phyloP scores from a whole-genome alignment of 441 rosid genomes.

The Erodium trifolium region DNA sequence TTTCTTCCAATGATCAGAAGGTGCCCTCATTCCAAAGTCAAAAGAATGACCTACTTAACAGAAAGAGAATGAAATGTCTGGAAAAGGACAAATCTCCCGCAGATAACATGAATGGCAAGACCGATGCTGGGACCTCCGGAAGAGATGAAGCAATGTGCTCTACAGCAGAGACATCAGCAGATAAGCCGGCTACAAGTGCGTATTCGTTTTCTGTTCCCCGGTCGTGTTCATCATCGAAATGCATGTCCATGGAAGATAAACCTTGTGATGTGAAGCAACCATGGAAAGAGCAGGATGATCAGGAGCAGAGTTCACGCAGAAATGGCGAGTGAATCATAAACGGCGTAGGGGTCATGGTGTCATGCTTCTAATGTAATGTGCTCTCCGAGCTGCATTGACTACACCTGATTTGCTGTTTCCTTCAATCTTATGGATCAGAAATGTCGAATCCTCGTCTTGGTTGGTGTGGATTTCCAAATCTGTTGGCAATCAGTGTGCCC shows the following conservation, averaged over 20 bases:
- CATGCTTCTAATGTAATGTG: too few species aligned
- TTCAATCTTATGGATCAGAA: not conserved
- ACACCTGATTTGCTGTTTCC: not conserved
- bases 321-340: constrained; percentile 26
- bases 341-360: too few species aligned
- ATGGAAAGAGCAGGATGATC: constrained; percentile 31
- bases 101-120: constrained; percentile 20
- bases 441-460: not conserved
- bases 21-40: constrained; percentile 44
- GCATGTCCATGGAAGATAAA: constrained; percentile 36
- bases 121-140: constrained; percentile 26
- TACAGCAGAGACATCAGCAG: constrained; percentile 61
- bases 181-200: too few species aligned
- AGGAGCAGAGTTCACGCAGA: constrained; percentile 30
- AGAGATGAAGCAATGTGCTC: constrained; percentile 47
- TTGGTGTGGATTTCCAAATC: not conserved
- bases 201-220: constrained; percentile 57
- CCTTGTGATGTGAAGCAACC: constrained; percentile 33
- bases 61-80: constrained; percentile 40
- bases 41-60: constrained; percentile 25
- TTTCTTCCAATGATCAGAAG: constrained; percentile 68
- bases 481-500: too few species aligned
- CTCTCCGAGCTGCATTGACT: too few species aligned
- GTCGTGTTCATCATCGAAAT: constrained; percentile 38
- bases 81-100: constrained; percentile 26